Evolutionary conservation across 495 filamentous ascomycete genomes (phyloP), one percentile per base, ranked within the genome.

Genomic region (Talaromyces nanjingensis): DNA sequence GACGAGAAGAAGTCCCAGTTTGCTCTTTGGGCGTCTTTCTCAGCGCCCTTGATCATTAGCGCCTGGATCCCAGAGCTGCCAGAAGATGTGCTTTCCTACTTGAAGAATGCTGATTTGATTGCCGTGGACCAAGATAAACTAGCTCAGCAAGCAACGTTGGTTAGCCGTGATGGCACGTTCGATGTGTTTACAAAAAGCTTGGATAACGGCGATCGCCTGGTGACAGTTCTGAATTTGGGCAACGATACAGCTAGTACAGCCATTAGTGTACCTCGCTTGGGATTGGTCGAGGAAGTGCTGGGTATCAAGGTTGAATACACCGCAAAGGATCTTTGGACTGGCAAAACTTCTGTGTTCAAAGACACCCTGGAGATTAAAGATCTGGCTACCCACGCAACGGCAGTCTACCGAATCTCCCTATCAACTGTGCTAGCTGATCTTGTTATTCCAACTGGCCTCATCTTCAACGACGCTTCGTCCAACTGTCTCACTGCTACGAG

Each of bases 1-100:
- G 69, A 68, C 25, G 77, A 80, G 58, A 77, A 77, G 64, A 68
- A 67, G 42, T 74, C 74, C 8, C 77, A 80, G 34, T 80, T 80
- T 34, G 67, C 74, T 12, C 68, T 79, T 12, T 80, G 77, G 77
- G 71, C 74, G 5, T 72, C 71, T 4, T 73, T 77, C 14, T 67
- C 65, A 0, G 75, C 77, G 18, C 76, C 77, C 25, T 49, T 80
- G 42, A 78, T 80, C 54, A 72, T 80, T 62, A 76, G 74, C 54
- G 76, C 75, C 1, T 73, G 73, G 61, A 74, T 79, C 16, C 76
- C 77, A 2, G 73, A 39, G 8, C 60, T 79, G 1, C 67, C 66
- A 8, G 65, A 69, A 3, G 72, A 72, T 7, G 76, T 74, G 4
- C 59, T 79, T 9, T 60, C 64, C 6, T 74, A 69, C 53, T 65